Conservation (phyloP, 2,329 filamentous ascomycete species). For the Cryoendolithus antarcticus region DNA sequence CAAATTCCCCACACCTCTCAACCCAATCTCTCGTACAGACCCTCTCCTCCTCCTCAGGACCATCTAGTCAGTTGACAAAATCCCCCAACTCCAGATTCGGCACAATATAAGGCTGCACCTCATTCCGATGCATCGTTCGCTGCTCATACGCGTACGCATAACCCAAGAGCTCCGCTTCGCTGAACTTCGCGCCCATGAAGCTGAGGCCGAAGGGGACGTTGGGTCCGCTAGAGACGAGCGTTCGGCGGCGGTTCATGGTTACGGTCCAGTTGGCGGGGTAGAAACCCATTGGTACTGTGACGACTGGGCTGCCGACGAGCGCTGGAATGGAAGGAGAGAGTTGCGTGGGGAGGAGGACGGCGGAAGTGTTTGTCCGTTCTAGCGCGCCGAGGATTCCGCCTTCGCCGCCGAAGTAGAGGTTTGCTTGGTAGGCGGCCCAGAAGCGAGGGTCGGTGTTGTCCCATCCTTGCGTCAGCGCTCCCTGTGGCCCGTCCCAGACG, state of each 20-base stretch:
- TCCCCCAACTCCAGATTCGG: conserved; percentile 37
- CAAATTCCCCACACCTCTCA: too few species aligned
- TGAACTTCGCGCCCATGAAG: conserved; percentile 50
- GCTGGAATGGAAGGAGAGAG: conserved; percentile 38
- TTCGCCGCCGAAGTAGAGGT: conserved; percentile 42
- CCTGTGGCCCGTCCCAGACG: conserved; percentile 43
- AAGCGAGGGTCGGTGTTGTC: conserved; percentile 46
- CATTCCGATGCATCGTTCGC: conserved; percentile 37
- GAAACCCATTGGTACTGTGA: conserved; percentile 52
- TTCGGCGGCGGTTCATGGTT: conserved; percentile 32
- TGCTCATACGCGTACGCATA: conserved; percentile 60
- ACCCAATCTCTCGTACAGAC: too few species aligned
- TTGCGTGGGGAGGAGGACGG: conserved; percentile 47
- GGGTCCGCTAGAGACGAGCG: conserved; percentile 41
- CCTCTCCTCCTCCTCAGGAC: too few species aligned
- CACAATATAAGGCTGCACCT: conserved; percentile 36
- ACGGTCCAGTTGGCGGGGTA: conserved; percentile 39
- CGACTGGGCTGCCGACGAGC: conserved; percentile 46
- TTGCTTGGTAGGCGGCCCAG: conserved; percentile 44
- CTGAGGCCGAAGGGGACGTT: conserved; percentile 49
- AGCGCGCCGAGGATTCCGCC: conserved; percentile 52
- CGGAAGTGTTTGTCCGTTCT: conserved; percentile 44
- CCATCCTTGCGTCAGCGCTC: conserved; percentile 38
- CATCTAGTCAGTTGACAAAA: conserved; percentile 14
- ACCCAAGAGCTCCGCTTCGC: conserved; percentile 49